Evolutionary conservation across 768 basidiomycete genomes (phyloP), one percentile per base, ranked within the genome.

Genomic region (Leccinum uliginosum): DNA sequence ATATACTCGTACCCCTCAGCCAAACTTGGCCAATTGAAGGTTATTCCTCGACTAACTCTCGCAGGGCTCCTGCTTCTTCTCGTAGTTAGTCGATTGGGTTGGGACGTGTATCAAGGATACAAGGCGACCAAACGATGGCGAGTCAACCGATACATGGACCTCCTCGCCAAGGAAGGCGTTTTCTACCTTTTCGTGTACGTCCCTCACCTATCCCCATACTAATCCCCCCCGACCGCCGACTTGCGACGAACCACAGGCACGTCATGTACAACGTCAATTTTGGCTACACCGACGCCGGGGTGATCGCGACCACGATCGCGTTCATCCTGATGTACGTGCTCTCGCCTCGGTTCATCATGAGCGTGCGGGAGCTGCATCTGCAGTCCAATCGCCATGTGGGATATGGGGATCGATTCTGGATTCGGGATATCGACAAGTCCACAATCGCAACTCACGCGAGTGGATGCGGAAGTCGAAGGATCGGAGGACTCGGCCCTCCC

Each of bases 171-270:
- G 14, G 56, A 67, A 10, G 64, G 66, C 0, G 4, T 60, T 3
- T 2, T 67, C 12, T 67, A 67, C 50, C 67, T 67, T 26, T 0
- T 56, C 9, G 53, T 21, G 66, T 67, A 59, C 45, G 66, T 67
- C 19, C 17, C 17, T 32, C 30, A 6, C 0, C 23, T 29, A 3
- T 24, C 35, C 17, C 21, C 35, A 17, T 15, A 23, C 3, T 19
- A 14, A 24, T 19, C 2, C 17, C 4, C 11, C n/a, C 45, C 47
- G 21, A 61, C 6, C 14, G 4, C 24, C 3, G 4, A 49, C 27
- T 23, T 15, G 23, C 15, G 3, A 46, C 23, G 23, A 46, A 23
- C 15, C 21, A 67, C 23, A 46, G 65, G n/a, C 56, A 62, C 11
- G 0, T 67, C 21, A 34, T 65, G 2, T 53, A 62, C 24, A 55